These are phyloP conservation scores for Phaeosphaeria sp. DNA, from an alignment of 2,329 filamentous ascomycete genomes.

Conservation along the genomic window DNA sequence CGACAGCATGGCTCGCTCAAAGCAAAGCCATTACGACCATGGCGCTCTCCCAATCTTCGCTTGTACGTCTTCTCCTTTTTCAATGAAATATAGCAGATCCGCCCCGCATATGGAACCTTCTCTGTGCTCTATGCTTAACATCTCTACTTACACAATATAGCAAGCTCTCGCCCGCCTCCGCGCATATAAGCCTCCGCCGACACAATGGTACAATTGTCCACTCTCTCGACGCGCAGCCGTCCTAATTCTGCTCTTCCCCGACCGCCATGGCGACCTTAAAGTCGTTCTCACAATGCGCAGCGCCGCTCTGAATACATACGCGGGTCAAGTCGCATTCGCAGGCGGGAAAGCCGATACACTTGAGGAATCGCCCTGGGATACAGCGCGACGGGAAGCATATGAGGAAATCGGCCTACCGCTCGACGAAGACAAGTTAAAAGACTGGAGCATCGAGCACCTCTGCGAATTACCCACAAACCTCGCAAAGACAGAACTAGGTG, in stretches of 20 bases:
- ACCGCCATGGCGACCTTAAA: slow-evolving; percentile 77
- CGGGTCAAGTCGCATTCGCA: slow-evolving; percentile 83
- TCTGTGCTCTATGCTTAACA: neutral
- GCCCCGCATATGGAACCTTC: neutral
- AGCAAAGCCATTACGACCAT: slow-evolving; percentile 34
- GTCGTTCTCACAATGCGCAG: slow-evolving; percentile 69
- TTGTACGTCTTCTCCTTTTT: slow-evolving; percentile 21
- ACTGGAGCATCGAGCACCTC: slow-evolving; percentile 86
- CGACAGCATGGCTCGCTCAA: slow-evolving; percentile 40
- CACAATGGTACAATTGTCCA: slow-evolving; percentile 63
- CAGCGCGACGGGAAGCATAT: slow-evolving; percentile 85
- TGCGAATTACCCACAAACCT: slow-evolving; percentile 74
- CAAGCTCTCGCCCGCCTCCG: slow-evolving; percentile 63
- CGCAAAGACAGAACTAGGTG: slow-evolving; percentile 58
- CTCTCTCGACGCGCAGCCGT: slow-evolving; percentile 79
- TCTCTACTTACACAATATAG: slow-evolving; percentile 26
- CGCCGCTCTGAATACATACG: slow-evolving; percentile 64
- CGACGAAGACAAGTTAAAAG: slow-evolving; percentile 69
- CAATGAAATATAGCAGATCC: neutral
- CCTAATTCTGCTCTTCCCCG: slow-evolving; percentile 85
- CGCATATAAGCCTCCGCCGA: slow-evolving; percentile 62
- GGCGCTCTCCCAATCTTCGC: slow-evolving; percentile 40
- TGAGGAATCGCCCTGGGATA: slow-evolving; percentile 70
- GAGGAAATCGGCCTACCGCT: slow-evolving; percentile 92
- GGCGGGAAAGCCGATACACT: slow-evolving; percentile 69